Percentiles rank a stretch among this genome's conserved stretches.
Conservation (phyloP, 163 green algal genomes). For the Coccomyxa subellipsoidea region DNA sequence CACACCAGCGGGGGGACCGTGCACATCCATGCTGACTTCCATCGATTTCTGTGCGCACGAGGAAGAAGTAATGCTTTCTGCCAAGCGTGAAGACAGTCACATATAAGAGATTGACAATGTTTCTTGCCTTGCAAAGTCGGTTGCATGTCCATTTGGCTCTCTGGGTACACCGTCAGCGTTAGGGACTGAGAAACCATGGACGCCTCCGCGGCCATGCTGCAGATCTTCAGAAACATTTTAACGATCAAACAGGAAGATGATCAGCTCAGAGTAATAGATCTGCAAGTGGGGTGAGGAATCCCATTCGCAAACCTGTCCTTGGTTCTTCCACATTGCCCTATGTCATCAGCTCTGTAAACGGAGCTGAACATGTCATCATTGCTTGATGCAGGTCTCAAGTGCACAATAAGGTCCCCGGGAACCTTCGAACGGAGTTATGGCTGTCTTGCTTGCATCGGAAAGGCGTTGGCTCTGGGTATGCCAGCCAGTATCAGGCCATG, state of each 20-base stretch:
- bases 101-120: no score
- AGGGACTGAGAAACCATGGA: background rate
- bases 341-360: background rate
- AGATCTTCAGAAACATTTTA: background rate
- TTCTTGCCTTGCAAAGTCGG: no score
- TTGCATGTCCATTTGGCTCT: no score
- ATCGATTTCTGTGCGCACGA: background rate
- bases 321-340: background rate
- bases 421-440: constrained; percentile 34
- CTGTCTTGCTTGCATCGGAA: constrained; percentile 21
- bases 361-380: background rate
- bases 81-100: no score
- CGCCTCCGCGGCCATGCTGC: background rate
- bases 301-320: background rate
- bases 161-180: no score
- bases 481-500: constrained; percentile 7
- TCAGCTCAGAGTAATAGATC: background rate
- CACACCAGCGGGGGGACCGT: background rate
- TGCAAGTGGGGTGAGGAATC: background rate
- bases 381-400: background rate
- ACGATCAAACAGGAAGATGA: background rate
- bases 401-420: constrained; percentile 16
- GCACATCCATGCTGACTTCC: background rate
- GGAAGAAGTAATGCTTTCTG: background rate
- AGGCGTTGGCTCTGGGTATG: constrained; percentile 18